Percentiles rank a stretch among this genome's conserved stretches.
These are phyloP conservation scores for Sphenostylis stenocarpa DNA, from an alignment of 306 rosid genomes.

Conservation along the genomic window DNA sequence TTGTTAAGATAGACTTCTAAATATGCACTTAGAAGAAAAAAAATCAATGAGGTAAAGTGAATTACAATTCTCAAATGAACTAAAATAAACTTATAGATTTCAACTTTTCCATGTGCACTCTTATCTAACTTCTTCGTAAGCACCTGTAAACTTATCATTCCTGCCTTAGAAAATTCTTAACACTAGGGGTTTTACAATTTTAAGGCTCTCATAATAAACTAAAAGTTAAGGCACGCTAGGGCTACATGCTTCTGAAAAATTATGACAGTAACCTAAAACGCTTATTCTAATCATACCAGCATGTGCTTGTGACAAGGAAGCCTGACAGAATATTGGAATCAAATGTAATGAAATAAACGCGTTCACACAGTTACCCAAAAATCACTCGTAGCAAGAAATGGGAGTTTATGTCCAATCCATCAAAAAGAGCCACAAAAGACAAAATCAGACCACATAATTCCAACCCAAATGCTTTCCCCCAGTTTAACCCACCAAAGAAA, in stretches of 20 bases:
- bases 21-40: not conserved
- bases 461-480: constrained; percentile 7
- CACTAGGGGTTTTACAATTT: not conserved
- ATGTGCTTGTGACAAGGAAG: not conserved
- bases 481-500: not conserved
- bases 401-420: not conserved
- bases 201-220: not conserved
- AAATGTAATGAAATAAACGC: not conserved
- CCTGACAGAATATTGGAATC: not conserved
- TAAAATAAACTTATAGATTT: not conserved
- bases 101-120: not conserved
- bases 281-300: not conserved
- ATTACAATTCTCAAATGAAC: not conserved
- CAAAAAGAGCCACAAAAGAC: constrained; percentile 8
- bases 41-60: not conserved
- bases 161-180: not conserved
- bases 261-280: not conserved
- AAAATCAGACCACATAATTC: not conserved
- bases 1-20: not conserved
- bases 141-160: not conserved
- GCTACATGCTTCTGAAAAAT: not conserved
- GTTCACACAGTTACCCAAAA: not conserved
- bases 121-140: not conserved
- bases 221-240: not conserved
- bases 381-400: not conserved